Evolutionary conservation across 257 asterid species (phyloP).

Genomic region (Ilex aquifolium): DNA sequence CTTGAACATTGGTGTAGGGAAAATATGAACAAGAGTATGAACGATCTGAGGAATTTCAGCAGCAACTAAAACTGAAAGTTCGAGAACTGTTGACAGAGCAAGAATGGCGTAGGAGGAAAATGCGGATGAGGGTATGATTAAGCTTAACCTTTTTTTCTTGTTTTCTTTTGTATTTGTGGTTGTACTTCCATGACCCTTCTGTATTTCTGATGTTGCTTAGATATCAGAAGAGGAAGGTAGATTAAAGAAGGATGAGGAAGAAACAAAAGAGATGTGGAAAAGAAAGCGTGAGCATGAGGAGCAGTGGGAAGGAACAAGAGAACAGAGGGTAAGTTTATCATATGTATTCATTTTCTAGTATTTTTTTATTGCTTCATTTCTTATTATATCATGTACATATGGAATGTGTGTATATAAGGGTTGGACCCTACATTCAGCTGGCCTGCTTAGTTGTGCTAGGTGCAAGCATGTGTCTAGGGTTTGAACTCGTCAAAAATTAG

Average conservation of each 20-base stretch:
- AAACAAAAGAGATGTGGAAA: constrained; percentile 97
- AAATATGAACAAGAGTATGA: constrained; percentile 87
- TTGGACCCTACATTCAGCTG: too few relatives aligned
- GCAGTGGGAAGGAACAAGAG: constrained; percentile 99
- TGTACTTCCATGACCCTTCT: not conserved
- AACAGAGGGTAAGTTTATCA: constrained; percentile 63
- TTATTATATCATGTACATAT: too few relatives aligned
- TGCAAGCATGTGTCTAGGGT: too few relatives aligned
- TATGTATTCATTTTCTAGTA: not conserved
- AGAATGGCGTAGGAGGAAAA: constrained; percentile 99
- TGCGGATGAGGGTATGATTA: constrained; percentile 86
- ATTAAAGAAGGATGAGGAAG: constrained; percentile 97
- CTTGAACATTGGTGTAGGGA: constrained; percentile 49
- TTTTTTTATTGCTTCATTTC: too few relatives aligned
- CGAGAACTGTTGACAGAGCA: constrained; percentile 94
- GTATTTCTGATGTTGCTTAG: constrained; percentile 25
- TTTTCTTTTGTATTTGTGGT: not conserved
- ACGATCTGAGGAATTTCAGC: constrained; percentile 75
- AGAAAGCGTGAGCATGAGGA: constrained; percentile 98
- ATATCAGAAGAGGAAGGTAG: constrained; percentile 99
- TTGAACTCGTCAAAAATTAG: too few relatives aligned
- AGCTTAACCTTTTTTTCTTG: not conserved
- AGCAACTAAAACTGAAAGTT: constrained; percentile 84
- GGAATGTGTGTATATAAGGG: too few relatives aligned
- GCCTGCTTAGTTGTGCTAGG: too few relatives aligned